Evolutionary conservation across 1,139 yeast species (phyloP), one percentile per base, ranked within the genome.

Genomic region (Sugiyamaella neomexicana): DNA sequence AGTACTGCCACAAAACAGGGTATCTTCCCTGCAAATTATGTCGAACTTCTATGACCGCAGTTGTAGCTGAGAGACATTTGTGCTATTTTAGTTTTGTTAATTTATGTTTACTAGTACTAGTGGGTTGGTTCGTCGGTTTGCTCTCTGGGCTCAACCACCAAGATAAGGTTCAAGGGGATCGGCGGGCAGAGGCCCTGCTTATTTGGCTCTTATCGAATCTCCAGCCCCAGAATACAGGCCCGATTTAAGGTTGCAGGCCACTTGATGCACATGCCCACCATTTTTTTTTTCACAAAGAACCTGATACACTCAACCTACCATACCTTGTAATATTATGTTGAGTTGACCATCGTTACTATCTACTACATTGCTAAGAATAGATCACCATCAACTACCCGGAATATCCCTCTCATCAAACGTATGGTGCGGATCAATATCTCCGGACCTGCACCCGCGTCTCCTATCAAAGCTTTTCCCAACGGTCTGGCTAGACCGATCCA

Each of bases 11-110:
- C 95, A 5, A 73, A 72, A 55, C 87, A 89, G 60, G 99, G 99
- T 50, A 90, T 91, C 25, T 93, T 93, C 78, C 99, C 99, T 8
- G 99, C 99, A 1, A 93, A 93, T 69, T 93, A 93, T 67, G 97
- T 93, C 43, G 95, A 90, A 66, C 72, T 90, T 65, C 86, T 88
- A 29, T 72, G 38, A 36, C n/a, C 31, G 27, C n/a, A 3, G n/a
- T 12, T 29, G 34, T 12, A 9, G 34, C 20, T n/a, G 4, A 16
- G 13, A 12, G 17, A 44, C 12, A 29, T 15, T 16, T 32, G 12
- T 46, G n/a, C 13, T 23, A 23, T 16, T 32, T 13, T 45, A n/a
- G 5, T 29, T n/a, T 37, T 34, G 31, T 45, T 31, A 23, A 15
- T 17, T 31, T 17, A 34, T 46, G 43, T 23, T 42, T 42, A 31